These are phyloP conservation scores for Shiraia sp. DNA, from an alignment of 2,329 filamentous ascomycete genomes.

Conservation along the genomic window DNA sequence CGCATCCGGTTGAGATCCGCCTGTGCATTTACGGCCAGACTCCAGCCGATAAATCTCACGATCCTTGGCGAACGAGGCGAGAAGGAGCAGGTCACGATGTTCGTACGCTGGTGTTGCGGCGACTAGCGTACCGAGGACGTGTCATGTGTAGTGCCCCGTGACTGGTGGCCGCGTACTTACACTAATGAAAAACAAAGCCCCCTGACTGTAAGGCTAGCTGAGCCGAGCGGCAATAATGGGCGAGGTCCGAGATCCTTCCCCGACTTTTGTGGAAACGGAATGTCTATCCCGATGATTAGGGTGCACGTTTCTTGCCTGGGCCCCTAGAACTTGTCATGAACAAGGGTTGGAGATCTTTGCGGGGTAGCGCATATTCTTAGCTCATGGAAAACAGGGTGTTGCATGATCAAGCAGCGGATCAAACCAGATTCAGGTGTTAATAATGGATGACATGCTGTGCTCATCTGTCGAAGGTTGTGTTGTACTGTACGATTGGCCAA, in stretches of 20 bases:
- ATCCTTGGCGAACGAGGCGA: constrained; percentile 18
- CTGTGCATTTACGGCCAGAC: constrained; percentile 6
- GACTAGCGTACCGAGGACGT: constrained; percentile 23
- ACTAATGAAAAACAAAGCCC: constrained; percentile 14
- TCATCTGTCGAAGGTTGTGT: constrained; percentile 1
- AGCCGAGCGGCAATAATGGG: constrained; percentile 18
- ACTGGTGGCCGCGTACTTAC: constrained; percentile 16
- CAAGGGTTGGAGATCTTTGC: constrained; percentile 33
- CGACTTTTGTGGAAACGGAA: constrained; percentile 18
- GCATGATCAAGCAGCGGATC: constrained; percentile 3
- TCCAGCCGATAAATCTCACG: constrained; percentile 15
- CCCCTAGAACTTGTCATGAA: constrained; percentile 10
- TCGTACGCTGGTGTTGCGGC: constrained; percentile 30
- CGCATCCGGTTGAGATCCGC: constrained; percentile 4
- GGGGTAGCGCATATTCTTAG: constrained; percentile 41
- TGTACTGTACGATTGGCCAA: constrained; percentile 1
- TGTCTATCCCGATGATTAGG: constrained; percentile 13
- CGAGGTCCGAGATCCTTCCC: constrained; percentile 13
- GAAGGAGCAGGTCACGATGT: constrained; percentile 39
- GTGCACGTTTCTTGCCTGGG: constrained; percentile 13
- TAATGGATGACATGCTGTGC: constrained; percentile 3
- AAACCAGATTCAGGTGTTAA: constrained; percentile 2
- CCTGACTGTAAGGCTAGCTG: constrained; percentile 18
- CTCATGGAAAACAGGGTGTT: constrained; percentile 27
- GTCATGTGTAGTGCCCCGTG: constrained; percentile 32